These are phyloP conservation scores for Pseudogymnoascus sp. DNA, from an alignment of 2,329 filamentous ascomycete genomes.

Conservation along the genomic window DNA sequence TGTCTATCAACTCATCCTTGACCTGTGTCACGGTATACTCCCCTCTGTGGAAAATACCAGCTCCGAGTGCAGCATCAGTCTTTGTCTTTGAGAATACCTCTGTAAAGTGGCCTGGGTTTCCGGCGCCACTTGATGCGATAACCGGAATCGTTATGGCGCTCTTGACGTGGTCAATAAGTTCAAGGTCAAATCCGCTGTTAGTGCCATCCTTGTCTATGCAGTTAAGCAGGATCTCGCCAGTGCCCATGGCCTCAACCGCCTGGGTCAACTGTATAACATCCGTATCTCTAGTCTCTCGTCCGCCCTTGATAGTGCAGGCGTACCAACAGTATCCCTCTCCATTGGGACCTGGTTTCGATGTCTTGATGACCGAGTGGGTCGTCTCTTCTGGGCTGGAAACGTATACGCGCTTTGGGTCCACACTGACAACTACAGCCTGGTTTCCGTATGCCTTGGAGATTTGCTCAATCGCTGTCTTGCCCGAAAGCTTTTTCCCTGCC, in stretches of 20 bases:
- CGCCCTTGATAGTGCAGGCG: slow-evolving; percentile 93
- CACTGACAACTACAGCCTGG: slow-evolving; percentile 91
- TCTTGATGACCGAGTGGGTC: slow-evolving; percentile 67
- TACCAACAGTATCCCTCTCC: slow-evolving; percentile 90
- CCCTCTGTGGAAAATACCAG: slow-evolving; percentile 93
- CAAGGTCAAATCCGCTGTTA: slow-evolving; percentile 88
- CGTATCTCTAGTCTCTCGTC: slow-evolving; percentile 85
- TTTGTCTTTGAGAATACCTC: slow-evolving; percentile 82
- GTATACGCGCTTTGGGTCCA: slow-evolving; percentile 90
- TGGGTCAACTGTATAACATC: slow-evolving; percentile 82
- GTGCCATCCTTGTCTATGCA: slow-evolving; percentile 97
- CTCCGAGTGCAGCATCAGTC: slow-evolving; percentile 88
- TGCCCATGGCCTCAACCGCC: slow-evolving; percentile 92
- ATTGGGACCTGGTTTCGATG: slow-evolving; percentile 59
- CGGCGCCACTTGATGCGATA: slow-evolving; percentile 89
- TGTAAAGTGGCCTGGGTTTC: slow-evolving; percentile 77
- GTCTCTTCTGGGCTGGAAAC: slow-evolving; percentile 60
- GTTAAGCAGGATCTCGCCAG: slow-evolving; percentile 90
- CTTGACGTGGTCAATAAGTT: slow-evolving; percentile 86
- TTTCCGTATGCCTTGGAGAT: slow-evolving; percentile 91
- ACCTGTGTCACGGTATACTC: slow-evolving; percentile 94
- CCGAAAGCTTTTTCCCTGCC: slow-evolving; percentile 59
- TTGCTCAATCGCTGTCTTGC: slow-evolving; percentile 87
- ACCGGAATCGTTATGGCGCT: slow-evolving; percentile 81
- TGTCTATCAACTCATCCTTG: slow-evolving; percentile 68